Conservation (phyloP, 2,329 filamentous ascomycete species). For the Rhynchosporium secalis region DNA sequence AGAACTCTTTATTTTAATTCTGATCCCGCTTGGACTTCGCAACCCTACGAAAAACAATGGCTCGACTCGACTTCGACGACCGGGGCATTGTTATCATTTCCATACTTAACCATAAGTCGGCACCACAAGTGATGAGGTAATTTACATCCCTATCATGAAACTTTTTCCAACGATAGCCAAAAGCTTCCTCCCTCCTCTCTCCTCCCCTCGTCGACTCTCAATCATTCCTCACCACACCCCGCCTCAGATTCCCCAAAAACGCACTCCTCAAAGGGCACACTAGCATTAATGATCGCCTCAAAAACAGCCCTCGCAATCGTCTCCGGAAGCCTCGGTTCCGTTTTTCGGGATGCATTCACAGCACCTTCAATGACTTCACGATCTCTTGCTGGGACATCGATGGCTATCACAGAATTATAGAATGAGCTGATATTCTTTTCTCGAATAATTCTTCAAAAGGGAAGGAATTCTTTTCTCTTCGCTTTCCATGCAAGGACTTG, state of each 20-base stretch:
- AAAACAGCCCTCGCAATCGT: conserved; percentile 24
- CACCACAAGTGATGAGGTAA: too few species aligned
- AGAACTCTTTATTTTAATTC: too few species aligned
- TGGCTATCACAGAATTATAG: not conserved
- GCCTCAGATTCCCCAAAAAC: conserved; percentile 19
- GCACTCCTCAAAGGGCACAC: conserved; percentile 27
- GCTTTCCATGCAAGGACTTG: not conserved
- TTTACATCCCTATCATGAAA: too few species aligned
- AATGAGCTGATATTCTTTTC: not conserved
- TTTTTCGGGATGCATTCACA: conserved; percentile 18
- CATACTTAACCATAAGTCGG: too few species aligned
- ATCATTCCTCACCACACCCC: not conserved
- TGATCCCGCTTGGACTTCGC: too few species aligned
- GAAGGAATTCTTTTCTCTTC: not conserved
- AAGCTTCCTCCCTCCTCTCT: too few species aligned
- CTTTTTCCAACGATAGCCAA: too few species aligned
- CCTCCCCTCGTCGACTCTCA: not conserved
- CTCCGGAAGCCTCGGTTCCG: conserved; percentile 18
- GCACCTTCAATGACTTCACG: conserved; percentile 21
- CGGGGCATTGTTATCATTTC: too few species aligned
- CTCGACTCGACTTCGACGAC: too few species aligned
- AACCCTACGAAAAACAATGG: too few species aligned
- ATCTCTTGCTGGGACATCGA: conserved; percentile 25
- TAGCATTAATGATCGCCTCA: conserved; percentile 25
- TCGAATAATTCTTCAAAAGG: not conserved